Base-by-base conservation (phyloP, 805 yeast species). In the Wickerhamiella nectarea region DNA sequence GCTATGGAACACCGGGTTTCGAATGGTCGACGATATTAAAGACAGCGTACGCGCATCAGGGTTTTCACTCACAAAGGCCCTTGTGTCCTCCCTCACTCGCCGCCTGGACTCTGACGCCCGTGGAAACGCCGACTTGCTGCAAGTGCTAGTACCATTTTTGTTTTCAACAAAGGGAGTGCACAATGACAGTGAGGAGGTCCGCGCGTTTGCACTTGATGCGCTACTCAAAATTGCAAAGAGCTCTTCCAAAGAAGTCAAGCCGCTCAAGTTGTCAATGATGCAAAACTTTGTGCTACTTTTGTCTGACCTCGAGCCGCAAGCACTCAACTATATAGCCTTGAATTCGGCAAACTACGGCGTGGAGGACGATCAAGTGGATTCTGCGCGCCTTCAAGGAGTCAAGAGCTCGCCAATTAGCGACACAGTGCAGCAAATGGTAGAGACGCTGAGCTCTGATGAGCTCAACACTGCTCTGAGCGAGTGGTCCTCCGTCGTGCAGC, bases 21-120 rank as follows among this genome's bases (percentile, higher is more conserved):
- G 98, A 55, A 74, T 75, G 0, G 74, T 89, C 72, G 98, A 89
- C 63, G 97, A 89, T 64, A 84, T 89, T 47, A 91, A 91, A 59
- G 95, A 84, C 29, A 81, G 93, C 62, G 95, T 91, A 3, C 69
- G 96, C 41, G 74, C 72, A 46, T 94, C 84, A 37, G 96, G 94
- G 8, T 63, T 69, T 33, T 71, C 71, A 28, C 64, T 91, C 31
- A 75, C 94, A 0, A 74, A 77, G 48, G 68, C 71, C 8, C 36
- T 54, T n/a, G 48, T 50, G 0, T 34, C 38, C 1, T 38, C 48
- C 0, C 29, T 54, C 2, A n/a, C 28, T 12, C 46, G 46, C 6
- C 46, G 47, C 14, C 66, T 87, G 21, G 75, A 94, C 0, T 69
- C 76, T 14, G 55, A 72, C 0, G 60, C 60, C 4, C 56, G 61